Evolutionary conservation across 139 green algal genomes (phyloP), one percentile per base, ranked within the genome.

Genomic region (Coelastrella sp.): DNA sequence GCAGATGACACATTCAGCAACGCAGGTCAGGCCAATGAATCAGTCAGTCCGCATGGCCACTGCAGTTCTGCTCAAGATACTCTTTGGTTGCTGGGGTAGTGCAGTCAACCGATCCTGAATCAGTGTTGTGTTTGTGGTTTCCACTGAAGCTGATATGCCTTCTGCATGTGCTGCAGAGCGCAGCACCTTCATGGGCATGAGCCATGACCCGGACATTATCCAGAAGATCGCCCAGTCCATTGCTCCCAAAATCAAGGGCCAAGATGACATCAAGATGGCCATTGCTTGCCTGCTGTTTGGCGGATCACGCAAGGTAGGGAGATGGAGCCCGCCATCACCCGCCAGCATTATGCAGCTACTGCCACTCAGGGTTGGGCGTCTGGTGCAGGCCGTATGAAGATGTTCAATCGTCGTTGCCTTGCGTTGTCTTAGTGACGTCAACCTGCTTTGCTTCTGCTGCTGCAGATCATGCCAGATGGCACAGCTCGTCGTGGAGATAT

Each of bases 201-300:
- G 68, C 49, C 84, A 59, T 27, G 84, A 88, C 27, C 84, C 84
- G 0, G 92, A 96, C 22, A 92, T 97, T 68, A 92, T 96, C 82
- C 84, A 97, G 15, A 90, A 95, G 82, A 92, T 99, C 59, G 97
- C 97, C 82, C 57, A 72, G 6, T 94, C 83, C 25, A 97, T 99
- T 65, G 98, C 98, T 60, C 98, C 98, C 15, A 96, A 98, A 87
- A 99, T 99, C 92, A 99, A 98, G 93, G 98, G 98, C 78, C 83
- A 93, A 83, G 95, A 97, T 8, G 95, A 99, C 91, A 98, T 99
- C 92, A 99, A 99, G 92, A 95, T 96, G 80, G 98, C 98, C 17
- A 92, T 99, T 27, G 97, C 97, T 27, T 99, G 96, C 92, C 93
- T 99, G 82, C 95, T 99, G 35, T 99, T 99, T 93, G 98, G 97